phyloP scores from a whole-genome alignment of 2,329 filamentous ascomycete species.

The Hyphodiscus sp. region DNA sequence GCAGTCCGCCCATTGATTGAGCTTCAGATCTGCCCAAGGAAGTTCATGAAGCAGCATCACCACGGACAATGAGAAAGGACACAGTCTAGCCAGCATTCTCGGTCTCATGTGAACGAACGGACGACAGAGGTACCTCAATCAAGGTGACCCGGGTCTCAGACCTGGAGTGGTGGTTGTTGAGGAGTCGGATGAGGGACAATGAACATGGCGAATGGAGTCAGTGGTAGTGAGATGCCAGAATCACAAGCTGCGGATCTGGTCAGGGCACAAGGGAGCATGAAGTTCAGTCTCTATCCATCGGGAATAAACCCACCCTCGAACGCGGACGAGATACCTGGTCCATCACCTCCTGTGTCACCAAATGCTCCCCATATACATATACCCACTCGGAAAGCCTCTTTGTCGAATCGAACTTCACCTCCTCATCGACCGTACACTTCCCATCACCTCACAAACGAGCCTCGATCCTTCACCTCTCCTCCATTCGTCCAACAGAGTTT shows the following conservation, averaged over 20 bases:
- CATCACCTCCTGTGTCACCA: slow-evolving; percentile 13
- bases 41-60: not conserved
- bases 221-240: slow-evolving; percentile 14
- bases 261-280: slow-evolving; percentile 23
- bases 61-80: not conserved
- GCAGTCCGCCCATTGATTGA: not conserved
- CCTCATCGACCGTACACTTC: slow-evolving; percentile 21
- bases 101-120: not conserved
- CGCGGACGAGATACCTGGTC: slow-evolving; percentile 10
- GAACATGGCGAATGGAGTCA: slow-evolving; percentile 20
- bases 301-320: slow-evolving; percentile 17
- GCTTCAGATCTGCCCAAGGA: not conserved
- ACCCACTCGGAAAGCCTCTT: not conserved
- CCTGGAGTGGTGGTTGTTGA: not conserved
- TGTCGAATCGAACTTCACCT: slow-evolving; percentile 1
- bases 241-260: slow-evolving; percentile 6
- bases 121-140: not conserved
- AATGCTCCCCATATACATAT: slow-evolving; percentile 12
- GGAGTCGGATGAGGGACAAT: not conserved
- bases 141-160: not conserved
- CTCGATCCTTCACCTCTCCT: slow-evolving; percentile 21
- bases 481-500: slow-evolving; percentile 15
- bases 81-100: not conserved
- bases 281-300: slow-evolving; percentile 25
- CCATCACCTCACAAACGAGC: slow-evolving; percentile 15